A percentile compares a stretch with the other conserved stretches of the same genome.
Conservation (phyloP, 176 grass and related monocot species). For the Musa beccarii region DNA sequence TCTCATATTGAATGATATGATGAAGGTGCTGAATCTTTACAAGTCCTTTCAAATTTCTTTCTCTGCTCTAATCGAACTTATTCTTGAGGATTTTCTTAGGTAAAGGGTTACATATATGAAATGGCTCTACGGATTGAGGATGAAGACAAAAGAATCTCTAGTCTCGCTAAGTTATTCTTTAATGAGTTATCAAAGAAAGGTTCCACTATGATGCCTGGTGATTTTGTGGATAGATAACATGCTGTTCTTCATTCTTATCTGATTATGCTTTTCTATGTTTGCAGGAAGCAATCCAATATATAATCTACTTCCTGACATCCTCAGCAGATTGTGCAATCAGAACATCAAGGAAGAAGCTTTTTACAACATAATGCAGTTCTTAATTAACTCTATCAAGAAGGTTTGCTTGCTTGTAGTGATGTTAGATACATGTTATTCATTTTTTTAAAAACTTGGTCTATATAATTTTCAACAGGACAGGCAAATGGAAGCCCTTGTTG, state of each 20-base stretch:
- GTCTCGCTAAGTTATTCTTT: slow-evolving; percentile 91
- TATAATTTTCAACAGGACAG: slow-evolving; percentile 53
- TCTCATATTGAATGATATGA: slow-evolving; percentile 99
- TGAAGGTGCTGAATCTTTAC: slow-evolving; percentile 50
- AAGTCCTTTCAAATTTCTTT: not conserved
- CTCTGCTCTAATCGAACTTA: not conserved
- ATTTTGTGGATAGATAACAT: not conserved
- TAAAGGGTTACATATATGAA: slow-evolving; percentile 96
- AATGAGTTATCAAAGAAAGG: slow-evolving; percentile 99
- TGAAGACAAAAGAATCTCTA: slow-evolving; percentile 81
- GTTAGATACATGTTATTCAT: slow-evolving; percentile 12
- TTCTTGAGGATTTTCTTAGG: slow-evolving; percentile 35
- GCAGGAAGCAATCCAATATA: slow-evolving; percentile 99
- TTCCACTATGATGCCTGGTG: slow-evolving; percentile 21
- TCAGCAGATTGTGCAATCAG: slow-evolving; percentile 85
- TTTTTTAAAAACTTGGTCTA: slow-evolving; percentile 8
- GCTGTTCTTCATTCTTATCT: slow-evolving; percentile 27
- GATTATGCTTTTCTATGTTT: slow-evolving; percentile 18
- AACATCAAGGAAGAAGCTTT: slow-evolving; percentile 72
- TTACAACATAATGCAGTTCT: slow-evolving; percentile 80
- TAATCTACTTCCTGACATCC: slow-evolving; percentile 94
- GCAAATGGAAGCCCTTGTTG: slow-evolving; percentile 99
- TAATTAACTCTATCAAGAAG: slow-evolving; percentile 95
- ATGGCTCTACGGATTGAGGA: slow-evolving; percentile 87
- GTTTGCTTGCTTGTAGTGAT: slow-evolving; percentile 21